phyloP scores from a whole-genome alignment of 2,329 filamentous ascomycete genomes.

The Meredithiella fracta region DNA sequence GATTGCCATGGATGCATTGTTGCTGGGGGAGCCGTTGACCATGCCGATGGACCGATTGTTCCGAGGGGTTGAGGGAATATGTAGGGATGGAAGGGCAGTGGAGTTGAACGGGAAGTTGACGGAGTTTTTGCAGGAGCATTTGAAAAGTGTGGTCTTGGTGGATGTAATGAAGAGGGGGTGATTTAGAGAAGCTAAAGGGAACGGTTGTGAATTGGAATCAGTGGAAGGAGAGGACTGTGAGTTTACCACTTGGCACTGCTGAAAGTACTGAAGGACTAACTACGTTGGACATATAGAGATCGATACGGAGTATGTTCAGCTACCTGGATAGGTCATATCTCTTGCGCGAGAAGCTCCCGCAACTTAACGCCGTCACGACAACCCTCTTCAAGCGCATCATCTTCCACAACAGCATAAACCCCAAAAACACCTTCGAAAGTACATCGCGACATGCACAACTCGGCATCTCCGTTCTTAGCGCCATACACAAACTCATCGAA shows the following conservation, averaged over 20 bases:
- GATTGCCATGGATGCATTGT: constrained; percentile 55
- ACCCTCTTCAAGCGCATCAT: constrained; percentile 49
- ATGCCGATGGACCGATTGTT: constrained; percentile 80
- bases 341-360: constrained; percentile 44
- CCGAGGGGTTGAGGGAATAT: constrained; percentile 79
- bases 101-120: constrained; percentile 52
- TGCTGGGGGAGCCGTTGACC: constrained; percentile 44
- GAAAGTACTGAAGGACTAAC: background rate
- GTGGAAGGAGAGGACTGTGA: constrained; percentile 39
- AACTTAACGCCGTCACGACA: constrained; percentile 22
- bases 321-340: constrained; percentile 86
- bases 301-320: constrained; percentile 77
- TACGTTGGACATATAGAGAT: constrained; percentile 32
- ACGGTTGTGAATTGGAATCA: constrained; percentile 47
- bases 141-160: constrained; percentile 44
- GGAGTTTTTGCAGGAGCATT: constrained; percentile 48
- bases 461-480: constrained; percentile 20
- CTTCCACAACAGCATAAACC: constrained; percentile 23
- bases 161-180: constrained; percentile 34
- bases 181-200: constrained; percentile 46
- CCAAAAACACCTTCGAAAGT: background rate
- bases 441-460: constrained; percentile 1
- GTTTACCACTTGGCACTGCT: background rate
- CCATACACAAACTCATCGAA: constrained; percentile 61
- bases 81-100: constrained; percentile 56